phyloP scores from a whole-genome alignment of 768 basidiomycete genomes.

The Rhizopogon roseolus region DNA sequence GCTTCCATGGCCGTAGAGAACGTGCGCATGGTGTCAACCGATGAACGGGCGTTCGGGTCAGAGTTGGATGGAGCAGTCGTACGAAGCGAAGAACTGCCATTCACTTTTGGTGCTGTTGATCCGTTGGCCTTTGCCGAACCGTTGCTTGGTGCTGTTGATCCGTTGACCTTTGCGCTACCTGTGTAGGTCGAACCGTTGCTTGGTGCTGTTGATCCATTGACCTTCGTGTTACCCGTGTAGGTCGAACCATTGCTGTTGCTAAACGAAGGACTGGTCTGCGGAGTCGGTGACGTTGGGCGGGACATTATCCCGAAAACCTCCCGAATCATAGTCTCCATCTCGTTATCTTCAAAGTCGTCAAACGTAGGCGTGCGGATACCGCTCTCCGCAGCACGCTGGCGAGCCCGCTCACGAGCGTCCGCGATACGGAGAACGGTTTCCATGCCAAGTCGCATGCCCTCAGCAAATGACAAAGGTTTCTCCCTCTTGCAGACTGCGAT shows the following conservation, averaged over 20 bases:
- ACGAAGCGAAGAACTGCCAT: slow-evolving; percentile 14
- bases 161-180: slow-evolving; percentile 15
- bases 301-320: slow-evolving; percentile 23
- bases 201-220: neutral
- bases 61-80: slow-evolving; percentile 26
- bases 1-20: slow-evolving; percentile 10
- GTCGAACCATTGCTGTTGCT: slow-evolving; percentile 8
- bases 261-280: slow-evolving; percentile 4
- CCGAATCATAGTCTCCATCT: slow-evolving; percentile 22
- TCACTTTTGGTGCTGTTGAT: slow-evolving; percentile 12
- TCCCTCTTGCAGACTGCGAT: slow-evolving; percentile 30
- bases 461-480: slow-evolving; percentile 30
- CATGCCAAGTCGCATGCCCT: slow-evolving; percentile 38
- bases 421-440: slow-evolving; percentile 33
- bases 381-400: slow-evolving; percentile 26
- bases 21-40: slow-evolving; percentile 20
- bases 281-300: slow-evolving; percentile 20
- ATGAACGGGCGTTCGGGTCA: slow-evolving; percentile 14
- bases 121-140: slow-evolving; percentile 17
- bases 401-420: slow-evolving; percentile 35
- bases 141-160: slow-evolving; percentile 2
- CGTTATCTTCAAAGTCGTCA: slow-evolving; percentile 25
- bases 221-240: neutral
- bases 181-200: slow-evolving; percentile 2
- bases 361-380: slow-evolving; percentile 27